Evolutionary conservation across 306 rosid species (phyloP).

Genomic region (Quercus engelmannii): DNA sequence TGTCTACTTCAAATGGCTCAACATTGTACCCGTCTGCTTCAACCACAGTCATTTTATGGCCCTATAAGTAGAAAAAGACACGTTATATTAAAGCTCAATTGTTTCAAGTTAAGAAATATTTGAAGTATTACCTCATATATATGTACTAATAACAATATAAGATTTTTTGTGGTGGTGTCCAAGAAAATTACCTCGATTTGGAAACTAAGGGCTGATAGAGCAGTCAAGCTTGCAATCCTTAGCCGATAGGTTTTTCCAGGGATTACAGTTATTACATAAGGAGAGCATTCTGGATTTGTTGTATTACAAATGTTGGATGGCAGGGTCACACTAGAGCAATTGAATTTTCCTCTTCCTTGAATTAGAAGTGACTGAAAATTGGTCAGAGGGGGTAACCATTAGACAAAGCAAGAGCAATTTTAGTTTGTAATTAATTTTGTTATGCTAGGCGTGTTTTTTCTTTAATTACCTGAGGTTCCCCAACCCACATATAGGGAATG

Average conservation of each 20-base stretch:
- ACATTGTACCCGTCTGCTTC: conserved; percentile 94
- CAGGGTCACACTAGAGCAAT: conserved; percentile 44
- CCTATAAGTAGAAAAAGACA: conserved; percentile 27
- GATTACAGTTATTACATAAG: conserved; percentile 43
- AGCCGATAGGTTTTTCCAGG: conserved; percentile 69
- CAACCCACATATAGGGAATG: conserved; percentile 46
- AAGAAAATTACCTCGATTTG: conserved; percentile 61
- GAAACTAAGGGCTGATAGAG: conserved; percentile 81
- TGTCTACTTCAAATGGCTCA: conserved; percentile 68
- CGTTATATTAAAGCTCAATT: not conserved
- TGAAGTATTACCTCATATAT: no score
- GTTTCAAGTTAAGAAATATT: not conserved
- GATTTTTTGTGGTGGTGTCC: not conserved
- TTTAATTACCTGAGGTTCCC: conserved; percentile 67
- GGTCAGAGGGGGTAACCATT: not conserved
- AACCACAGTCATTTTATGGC: conserved; percentile 85
- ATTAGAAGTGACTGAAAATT: conserved; percentile 70
- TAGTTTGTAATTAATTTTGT: not conserved
- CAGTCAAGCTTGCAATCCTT: conserved; percentile 60
- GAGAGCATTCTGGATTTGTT: conserved; percentile 64
- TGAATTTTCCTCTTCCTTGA: conserved; percentile 77
- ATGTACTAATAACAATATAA: no score
- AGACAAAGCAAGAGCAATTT: not conserved
- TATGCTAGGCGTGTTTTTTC: no score
- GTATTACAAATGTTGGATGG: conserved; percentile 48